Evolutionary conservation across 2,329 filamentous ascomycete genomes (phyloP).

Genomic region (Parafenestella ontariensis): DNA sequence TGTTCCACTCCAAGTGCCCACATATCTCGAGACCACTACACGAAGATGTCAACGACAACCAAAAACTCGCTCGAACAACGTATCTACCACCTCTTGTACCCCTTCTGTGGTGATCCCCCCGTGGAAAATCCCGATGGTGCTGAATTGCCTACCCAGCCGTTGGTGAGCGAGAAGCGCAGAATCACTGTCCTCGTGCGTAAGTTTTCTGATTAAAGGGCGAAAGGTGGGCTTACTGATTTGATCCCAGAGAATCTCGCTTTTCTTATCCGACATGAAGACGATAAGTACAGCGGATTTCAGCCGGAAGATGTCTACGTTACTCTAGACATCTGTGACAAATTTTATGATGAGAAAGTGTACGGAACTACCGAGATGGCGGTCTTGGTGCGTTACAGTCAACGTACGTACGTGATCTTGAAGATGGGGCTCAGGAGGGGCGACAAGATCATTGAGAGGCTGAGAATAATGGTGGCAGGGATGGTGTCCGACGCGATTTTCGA

Average conservation of each 20-base stretch:
- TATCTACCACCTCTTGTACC: not conserved
- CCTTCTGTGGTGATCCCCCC: not conserved
- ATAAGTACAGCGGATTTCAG: not conserved
- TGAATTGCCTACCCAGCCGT: too few relatives aligned
- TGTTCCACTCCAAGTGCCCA: too few relatives aligned
- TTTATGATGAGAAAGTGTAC: too few relatives aligned
- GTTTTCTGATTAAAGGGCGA: not conserved
- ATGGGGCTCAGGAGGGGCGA: too few relatives aligned
- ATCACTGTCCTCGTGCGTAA: not conserved
- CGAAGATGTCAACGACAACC: not conserved
- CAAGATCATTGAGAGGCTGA: too few relatives aligned
- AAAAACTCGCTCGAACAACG: not conserved
- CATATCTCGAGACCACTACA: too few relatives aligned
- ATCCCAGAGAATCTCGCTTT: not conserved
- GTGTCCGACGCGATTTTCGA: too few relatives aligned
- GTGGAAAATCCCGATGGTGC: not conserved
- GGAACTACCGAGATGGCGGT: too few relatives aligned
- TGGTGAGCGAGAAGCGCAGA: not conserved
- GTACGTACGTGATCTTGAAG: too few relatives aligned
- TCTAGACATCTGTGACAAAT: not conserved
- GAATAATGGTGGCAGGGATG: too few relatives aligned
- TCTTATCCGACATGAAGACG: not conserved
- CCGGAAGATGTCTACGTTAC: not conserved
- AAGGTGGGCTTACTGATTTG: not conserved
- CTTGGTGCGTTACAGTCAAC: not conserved